Evolutionary conservation across 1,139 yeast species (phyloP).

Genomic region (Saccharomyces uvarum): DNA sequence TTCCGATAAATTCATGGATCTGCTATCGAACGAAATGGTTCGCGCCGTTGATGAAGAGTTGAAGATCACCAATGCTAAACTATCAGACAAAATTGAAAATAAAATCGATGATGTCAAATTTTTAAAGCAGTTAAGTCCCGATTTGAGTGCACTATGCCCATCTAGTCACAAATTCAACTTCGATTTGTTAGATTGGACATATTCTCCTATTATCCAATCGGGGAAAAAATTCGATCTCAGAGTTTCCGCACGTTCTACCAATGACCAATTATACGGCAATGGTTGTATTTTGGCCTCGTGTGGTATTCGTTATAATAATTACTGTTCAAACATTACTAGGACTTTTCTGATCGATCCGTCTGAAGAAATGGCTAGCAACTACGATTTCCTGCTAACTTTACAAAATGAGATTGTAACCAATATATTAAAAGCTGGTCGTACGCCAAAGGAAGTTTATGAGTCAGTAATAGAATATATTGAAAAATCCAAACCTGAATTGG

Average conservation of each 20-base stretch:
- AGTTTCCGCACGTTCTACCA: slow-evolving; percentile 75
- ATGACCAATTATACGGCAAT: slow-evolving; percentile 57
- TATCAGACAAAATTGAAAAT: slow-evolving; percentile 71
- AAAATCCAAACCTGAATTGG: slow-evolving; percentile 56
- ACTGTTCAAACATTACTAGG: slow-evolving; percentile 82
- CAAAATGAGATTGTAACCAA: slow-evolving; percentile 52
- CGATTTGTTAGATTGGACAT: slow-evolving; percentile 84
- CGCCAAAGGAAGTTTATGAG: slow-evolving; percentile 59
- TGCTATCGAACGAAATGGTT: slow-evolving; percentile 83
- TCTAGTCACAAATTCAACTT: slow-evolving; percentile 58
- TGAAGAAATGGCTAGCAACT: slow-evolving; percentile 66
- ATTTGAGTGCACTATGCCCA: slow-evolving; percentile 38
- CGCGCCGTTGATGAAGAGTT: slow-evolving; percentile 79
- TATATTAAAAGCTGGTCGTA: slow-evolving; percentile 58
- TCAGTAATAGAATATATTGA: slow-evolving; percentile 55
- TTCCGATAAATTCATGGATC: slow-evolving; percentile 73
- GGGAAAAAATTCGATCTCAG: slow-evolving; percentile 79
- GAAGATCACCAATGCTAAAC: slow-evolving; percentile 61
- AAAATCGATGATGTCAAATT: slow-evolving; percentile 74
- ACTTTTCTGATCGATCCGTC: slow-evolving; percentile 89
- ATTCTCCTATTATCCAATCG: slow-evolving; percentile 84
- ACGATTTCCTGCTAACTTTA: slow-evolving; percentile 64
- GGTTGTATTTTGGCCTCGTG: slow-evolving; percentile 80
- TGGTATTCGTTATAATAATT: slow-evolving; percentile 81
- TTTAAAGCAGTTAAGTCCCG: slow-evolving; percentile 55